A percentile compares a stretch with the other conserved stretches of the same genome.
These are phyloP conservation scores for Ophiobolus disseminans DNA, from an alignment of 2,329 filamentous ascomycete species.

Conservation along the genomic window DNA sequence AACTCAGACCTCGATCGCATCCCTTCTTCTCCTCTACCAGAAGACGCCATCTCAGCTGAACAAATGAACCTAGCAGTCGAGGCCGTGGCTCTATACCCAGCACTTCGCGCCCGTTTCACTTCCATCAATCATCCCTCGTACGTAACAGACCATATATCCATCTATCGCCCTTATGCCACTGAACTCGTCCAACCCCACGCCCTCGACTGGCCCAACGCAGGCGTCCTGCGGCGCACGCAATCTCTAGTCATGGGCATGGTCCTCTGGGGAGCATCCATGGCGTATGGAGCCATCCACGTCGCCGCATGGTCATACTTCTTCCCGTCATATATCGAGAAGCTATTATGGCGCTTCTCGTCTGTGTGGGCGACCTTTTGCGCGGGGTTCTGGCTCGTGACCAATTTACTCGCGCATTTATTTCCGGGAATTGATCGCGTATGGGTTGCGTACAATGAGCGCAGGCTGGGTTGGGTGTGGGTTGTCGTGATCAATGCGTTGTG, in stretches of 20 bases:
- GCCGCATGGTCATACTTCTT: constrained; percentile 30
- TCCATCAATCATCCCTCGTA: not conserved
- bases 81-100: constrained; percentile 1
- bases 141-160: not conserved
- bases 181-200: constrained; percentile 13
- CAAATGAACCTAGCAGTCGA: constrained; percentile 1
- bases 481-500: constrained; percentile 3
- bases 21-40: not conserved
- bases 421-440: constrained; percentile 16
- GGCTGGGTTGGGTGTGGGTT: constrained; percentile 3
- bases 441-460: constrained; percentile 15
- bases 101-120: not conserved
- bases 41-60: not conserved
- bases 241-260: constrained; percentile 19
- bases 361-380: constrained; percentile 28
- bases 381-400: constrained; percentile 21
- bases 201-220: constrained; percentile 29
- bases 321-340: constrained; percentile 19
- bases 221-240: constrained; percentile 21
- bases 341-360: constrained; percentile 25
- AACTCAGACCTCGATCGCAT: not conserved
- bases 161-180: not conserved
- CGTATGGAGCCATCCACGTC: constrained; percentile 30
- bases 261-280: constrained; percentile 26
- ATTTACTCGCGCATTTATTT: constrained; percentile 19